These are phyloP conservation scores for Aspergillus mulundensis DNA, from an alignment of 495 filamentous ascomycete genomes.

Conservation along the genomic window DNA sequence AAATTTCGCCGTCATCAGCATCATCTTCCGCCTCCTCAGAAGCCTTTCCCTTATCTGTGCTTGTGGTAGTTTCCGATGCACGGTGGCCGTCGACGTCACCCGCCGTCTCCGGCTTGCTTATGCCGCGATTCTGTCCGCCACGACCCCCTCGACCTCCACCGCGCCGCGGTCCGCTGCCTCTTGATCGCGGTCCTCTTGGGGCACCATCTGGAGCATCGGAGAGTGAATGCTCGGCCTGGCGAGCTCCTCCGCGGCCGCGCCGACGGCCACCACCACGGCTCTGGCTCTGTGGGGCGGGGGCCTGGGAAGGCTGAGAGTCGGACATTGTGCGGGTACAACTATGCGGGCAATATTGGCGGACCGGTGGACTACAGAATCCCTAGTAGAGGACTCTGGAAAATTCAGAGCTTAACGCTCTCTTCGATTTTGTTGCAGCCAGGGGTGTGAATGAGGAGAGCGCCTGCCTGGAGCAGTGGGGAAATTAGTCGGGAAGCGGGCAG, in stretches of 20 bases:
- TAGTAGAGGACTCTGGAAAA: not conserved
- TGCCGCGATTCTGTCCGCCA: slow-evolving; percentile 23
- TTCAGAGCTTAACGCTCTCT: slow-evolving; percentile 11
- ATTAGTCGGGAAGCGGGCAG: slow-evolving; percentile 15
- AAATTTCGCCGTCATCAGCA: slow-evolving; percentile 72
- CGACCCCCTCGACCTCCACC: slow-evolving; percentile 27
- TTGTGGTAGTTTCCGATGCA: not conserved
- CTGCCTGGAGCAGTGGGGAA: slow-evolving; percentile 8
- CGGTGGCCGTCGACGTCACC: not conserved
- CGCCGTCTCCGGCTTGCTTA: slow-evolving; percentile 13
- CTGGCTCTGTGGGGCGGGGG: slow-evolving; percentile 28
- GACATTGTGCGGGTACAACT: slow-evolving; percentile 27
- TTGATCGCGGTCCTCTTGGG: slow-evolving; percentile 23
- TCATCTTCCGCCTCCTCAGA: slow-evolving; percentile 37
- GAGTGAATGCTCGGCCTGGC: slow-evolving; percentile 22
- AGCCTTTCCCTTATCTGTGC: slow-evolving; percentile 21
- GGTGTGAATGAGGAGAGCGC: slow-evolving; percentile 3
- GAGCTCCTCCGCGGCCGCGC: slow-evolving; percentile 38
- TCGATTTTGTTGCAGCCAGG: slow-evolving; percentile 4
- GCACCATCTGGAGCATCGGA: slow-evolving; percentile 24
- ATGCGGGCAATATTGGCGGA: not conserved
- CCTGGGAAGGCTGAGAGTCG: slow-evolving; percentile 29
- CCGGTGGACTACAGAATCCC: not conserved
- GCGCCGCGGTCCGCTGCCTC: slow-evolving; percentile 28
- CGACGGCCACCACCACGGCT: slow-evolving; percentile 37